Percentiles rank a stretch among this genome's conserved stretches.
Evolutionary conservation across 1,284 basidiomycete genomes (phyloP).

Genomic region (Pseudozyma sp.): DNA sequence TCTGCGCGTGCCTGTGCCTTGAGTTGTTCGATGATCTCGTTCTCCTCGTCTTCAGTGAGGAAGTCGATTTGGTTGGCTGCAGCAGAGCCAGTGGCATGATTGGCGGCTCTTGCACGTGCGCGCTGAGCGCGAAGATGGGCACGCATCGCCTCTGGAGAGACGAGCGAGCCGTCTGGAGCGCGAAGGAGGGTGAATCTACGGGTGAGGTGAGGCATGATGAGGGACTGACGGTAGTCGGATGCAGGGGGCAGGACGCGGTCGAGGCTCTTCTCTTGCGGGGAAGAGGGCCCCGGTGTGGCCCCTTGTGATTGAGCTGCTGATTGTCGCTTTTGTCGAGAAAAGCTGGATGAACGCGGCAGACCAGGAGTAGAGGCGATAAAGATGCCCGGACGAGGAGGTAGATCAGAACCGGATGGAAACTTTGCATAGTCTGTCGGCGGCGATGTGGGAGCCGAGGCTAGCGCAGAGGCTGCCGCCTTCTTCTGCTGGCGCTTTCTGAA

Average conservation of each 20-base stretch:
- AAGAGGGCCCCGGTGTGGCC: not conserved
- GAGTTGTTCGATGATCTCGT: constrained; percentile 64
- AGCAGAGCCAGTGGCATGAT: constrained; percentile 23
- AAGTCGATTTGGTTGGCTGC: constrained; percentile 37
- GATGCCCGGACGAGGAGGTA: constrained; percentile 39
- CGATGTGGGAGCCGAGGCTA: constrained; percentile 3
- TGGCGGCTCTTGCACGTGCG: constrained; percentile 56
- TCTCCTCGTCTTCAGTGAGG: constrained; percentile 63
- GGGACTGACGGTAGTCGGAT: constrained; percentile 56
- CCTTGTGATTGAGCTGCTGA: not conserved
- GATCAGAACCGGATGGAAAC: constrained; percentile 13
- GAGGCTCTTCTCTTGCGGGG: constrained; percentile 19
- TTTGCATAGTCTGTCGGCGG: constrained; percentile 26
- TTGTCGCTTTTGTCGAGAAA: constrained; percentile 4
- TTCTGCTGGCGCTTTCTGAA: constrained; percentile 44
- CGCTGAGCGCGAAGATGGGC: constrained; percentile 60
- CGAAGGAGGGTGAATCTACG: constrained; percentile 60
- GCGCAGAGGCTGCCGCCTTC: constrained; percentile 23
- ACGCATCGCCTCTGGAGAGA: constrained; percentile 64
- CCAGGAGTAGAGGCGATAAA: constrained; percentile 22
- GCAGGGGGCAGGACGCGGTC: constrained; percentile 50
- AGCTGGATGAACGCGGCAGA: constrained; percentile 7
- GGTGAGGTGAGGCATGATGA: constrained; percentile 65
- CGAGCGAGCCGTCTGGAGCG: constrained; percentile 58
- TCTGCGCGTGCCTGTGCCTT: constrained; percentile 46